phyloP scores from a whole-genome alignment of 2,329 filamentous ascomycete genomes.

The Ophiobolus disseminans region DNA sequence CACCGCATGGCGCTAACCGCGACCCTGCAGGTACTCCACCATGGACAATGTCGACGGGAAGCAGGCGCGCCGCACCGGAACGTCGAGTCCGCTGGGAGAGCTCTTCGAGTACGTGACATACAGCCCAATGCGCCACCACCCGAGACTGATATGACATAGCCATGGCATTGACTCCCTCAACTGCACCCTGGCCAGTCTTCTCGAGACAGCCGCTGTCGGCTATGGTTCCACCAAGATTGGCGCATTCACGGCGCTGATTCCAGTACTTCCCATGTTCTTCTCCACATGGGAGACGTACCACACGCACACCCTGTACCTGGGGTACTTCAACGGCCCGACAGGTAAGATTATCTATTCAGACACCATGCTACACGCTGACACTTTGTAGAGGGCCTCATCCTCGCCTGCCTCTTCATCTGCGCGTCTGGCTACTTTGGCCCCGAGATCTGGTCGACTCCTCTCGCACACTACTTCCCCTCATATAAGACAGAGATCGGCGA shows the following conservation, averaged over 20 bases:
- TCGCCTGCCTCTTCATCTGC: conserved; percentile 86
- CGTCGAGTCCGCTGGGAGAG: conserved; percentile 92
- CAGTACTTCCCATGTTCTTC: conserved; percentile 98
- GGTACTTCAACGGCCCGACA: conserved; percentile 95
- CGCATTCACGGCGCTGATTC: conserved; percentile 88
- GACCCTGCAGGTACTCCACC: conserved; percentile 73
- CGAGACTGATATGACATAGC: conserved; percentile 49
- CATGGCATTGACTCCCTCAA: conserved; percentile 98
- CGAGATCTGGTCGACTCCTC: conserved; percentile 79
- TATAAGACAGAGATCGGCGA: conserved; percentile 67
- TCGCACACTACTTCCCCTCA: conserved; percentile 62
- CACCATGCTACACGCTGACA: conserved; percentile 17
- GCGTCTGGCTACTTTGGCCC: conserved; percentile 88
- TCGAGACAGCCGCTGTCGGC: conserved; percentile 92
- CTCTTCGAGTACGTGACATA: conserved; percentile 76
- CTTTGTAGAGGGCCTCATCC: conserved; percentile 76
- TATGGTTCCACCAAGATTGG: conserved; percentile 83
- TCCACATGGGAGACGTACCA: conserved; percentile 65
- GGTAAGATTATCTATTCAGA: conserved; percentile 35
- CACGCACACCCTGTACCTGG: conserved; percentile 71
- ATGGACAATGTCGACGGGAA: conserved; percentile 99
- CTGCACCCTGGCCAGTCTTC: conserved; percentile 89
- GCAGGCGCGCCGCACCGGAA: conserved; percentile 92
- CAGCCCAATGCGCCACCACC: conserved; percentile 31
- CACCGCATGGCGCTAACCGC: conserved; percentile 16